Conservation (phyloP, 106 monocot species). For the Platanthera guangdongensis region DNA sequence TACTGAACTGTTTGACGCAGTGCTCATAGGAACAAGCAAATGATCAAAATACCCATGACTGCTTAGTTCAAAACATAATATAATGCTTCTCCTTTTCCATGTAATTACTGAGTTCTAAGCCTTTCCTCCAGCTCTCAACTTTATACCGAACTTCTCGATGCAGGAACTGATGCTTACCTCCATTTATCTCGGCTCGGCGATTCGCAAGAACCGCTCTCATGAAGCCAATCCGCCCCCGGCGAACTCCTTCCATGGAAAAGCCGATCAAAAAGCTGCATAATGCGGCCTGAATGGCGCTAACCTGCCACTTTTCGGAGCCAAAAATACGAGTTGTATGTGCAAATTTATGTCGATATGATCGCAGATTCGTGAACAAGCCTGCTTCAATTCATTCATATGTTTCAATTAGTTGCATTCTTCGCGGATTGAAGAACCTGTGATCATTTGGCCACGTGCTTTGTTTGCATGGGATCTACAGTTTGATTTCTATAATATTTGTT, state of each 20-base stretch:
- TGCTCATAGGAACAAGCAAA: too few species aligned
- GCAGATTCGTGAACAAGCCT: neutral
- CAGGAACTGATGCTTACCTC: slow-evolving; percentile 98
- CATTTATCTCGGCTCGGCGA: slow-evolving; percentile 93
- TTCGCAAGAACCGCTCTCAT: slow-evolving; percentile 87
- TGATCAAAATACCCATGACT: too few species aligned
- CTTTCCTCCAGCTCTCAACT: neutral
- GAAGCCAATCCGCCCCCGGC: neutral
- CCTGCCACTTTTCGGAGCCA: neutral
- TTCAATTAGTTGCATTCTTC: neutral
- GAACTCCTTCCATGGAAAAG: neutral
- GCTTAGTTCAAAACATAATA: too few species aligned
- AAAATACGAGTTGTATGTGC: neutral
- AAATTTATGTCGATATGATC: neutral
- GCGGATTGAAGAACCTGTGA: too few species aligned
- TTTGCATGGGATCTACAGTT: too few species aligned
- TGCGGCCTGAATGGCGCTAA: neutral
- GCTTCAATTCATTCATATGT: neutral
- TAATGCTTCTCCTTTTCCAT: too few species aligned
- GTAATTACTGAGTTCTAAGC: neutral
- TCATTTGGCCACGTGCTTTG: too few species aligned
- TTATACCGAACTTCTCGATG: neutral
- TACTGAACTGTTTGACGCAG: too few species aligned
- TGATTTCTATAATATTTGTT: too few species aligned
- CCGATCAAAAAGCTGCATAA: too few species aligned